These are phyloP conservation scores for Oenanthe sinensis DNA, from an alignment of 129 eudicot species.

Conservation along the genomic window DNA sequence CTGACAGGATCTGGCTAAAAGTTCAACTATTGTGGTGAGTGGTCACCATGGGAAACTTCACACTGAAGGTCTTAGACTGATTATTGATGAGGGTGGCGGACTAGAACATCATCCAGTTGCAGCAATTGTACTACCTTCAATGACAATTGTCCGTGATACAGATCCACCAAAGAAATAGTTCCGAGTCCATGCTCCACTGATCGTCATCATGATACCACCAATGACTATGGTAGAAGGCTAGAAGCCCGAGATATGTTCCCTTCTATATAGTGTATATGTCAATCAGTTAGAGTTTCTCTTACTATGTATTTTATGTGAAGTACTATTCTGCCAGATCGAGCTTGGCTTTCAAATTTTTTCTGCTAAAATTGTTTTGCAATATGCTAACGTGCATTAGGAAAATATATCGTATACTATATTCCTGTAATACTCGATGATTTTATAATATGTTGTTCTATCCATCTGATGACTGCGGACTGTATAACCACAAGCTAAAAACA, in stretches of 20 bases:
- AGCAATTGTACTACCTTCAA: constrained; percentile 70
- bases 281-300: not conserved
- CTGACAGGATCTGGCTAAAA: constrained; percentile 41
- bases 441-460: not conserved
- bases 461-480: not conserved
- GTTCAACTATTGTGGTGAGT: constrained; percentile 56
- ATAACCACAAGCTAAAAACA: not conserved
- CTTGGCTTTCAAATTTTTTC: not conserved
- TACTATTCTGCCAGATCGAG: not conserved
- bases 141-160: constrained; percentile 67
- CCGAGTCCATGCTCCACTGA: not conserved
- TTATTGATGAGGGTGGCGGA: constrained; percentile 84
- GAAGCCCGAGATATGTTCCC: not conserved
- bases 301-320: not conserved
- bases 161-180: constrained; percentile 30
- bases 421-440: not conserved
- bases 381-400: not conserved
- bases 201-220: not conserved
- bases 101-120: constrained; percentile 56
- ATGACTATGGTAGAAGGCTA: not conserved
- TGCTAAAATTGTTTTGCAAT: not conserved
- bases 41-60: constrained; percentile 96
- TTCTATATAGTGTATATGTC: not conserved
- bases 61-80: constrained; percentile 60
- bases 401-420: too few relatives aligned